These are phyloP conservation scores for Aureobasidium zeae DNA, from an alignment of 2,329 filamentous ascomycete species.

Conservation along the genomic window DNA sequence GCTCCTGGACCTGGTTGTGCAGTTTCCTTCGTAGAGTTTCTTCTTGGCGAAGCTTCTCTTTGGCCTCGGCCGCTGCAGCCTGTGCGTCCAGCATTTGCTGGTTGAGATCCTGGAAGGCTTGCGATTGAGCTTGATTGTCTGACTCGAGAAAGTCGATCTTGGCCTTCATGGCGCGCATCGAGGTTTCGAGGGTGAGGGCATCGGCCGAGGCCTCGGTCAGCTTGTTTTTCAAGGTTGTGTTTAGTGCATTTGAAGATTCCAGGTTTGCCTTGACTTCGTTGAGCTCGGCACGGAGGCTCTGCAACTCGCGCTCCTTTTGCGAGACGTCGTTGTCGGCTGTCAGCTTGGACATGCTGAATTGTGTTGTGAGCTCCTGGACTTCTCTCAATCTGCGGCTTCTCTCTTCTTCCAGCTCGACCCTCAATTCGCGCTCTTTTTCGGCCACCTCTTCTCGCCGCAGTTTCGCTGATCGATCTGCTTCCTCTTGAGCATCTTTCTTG, in stretches of 20 bases:
- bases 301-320: constrained; percentile 46
- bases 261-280: constrained; percentile 37
- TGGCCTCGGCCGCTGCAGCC: constrained; percentile 57
- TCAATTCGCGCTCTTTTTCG: constrained; percentile 52
- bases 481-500: constrained; percentile 38
- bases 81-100: constrained; percentile 69
- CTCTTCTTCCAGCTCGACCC: constrained; percentile 60
- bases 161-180: constrained; percentile 65
- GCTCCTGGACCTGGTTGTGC: constrained; percentile 95
- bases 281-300: constrained; percentile 41
- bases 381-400: constrained; percentile 50
- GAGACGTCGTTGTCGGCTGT: constrained; percentile 42
- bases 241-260: constrained; percentile 53
- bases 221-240: constrained; percentile 48
- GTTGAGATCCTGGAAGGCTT: constrained; percentile 75
- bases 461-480: constrained; percentile 50
- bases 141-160: constrained; percentile 86
- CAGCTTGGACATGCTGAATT: constrained; percentile 41
- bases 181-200: constrained; percentile 60
- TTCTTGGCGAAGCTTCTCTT: constrained; percentile 78
- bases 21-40: constrained; percentile 84
- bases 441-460: constrained; percentile 61
- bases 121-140: constrained; percentile 78
- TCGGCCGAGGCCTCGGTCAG: constrained; percentile 37
- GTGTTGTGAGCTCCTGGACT: constrained; percentile 53